Base-by-base conservation (phyloP, 2,329 filamentous ascomycete species). In the Thielaviopsis punctulata region DNA sequence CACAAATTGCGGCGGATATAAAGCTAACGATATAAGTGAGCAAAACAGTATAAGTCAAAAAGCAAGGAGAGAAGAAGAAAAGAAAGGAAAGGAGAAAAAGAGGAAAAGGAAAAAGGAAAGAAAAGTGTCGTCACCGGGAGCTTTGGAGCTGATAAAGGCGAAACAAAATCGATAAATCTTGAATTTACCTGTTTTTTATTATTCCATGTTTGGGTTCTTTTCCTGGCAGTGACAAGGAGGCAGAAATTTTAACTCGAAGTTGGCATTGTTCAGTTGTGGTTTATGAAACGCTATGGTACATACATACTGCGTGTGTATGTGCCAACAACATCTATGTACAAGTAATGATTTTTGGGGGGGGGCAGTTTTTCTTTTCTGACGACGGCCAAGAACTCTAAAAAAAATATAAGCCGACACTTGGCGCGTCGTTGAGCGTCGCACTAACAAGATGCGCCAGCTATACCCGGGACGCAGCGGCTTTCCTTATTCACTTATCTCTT, bases 361-460 rank as follows among this genome's bases (percentile, higher is more conserved):
- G 25, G 25, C 25, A 27, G n/a, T n/a, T n/a, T n/a, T n/a, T n/a
- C n/a, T n/a, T n/a, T n/a, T n/a, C n/a, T n/a, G n/a, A n/a, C n/a
- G n/a, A n/a, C n/a, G n/a, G n/a, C n/a, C n/a, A n/a, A n/a, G n/a
- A n/a, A n/a, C n/a, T n/a, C n/a, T n/a, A n/a, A 27, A 27, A 27
- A 10, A 27, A 27, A 27, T 27, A 27, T 36, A 52, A 45, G 49
- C 41, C 49, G 41, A 45, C 30, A 45, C 41, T 52, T 45, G 45
- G 41, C 49, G 49, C 25, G n/a, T n/a, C n/a, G n/a, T n/a, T 7
- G 18, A 10, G 23, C 27, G 27, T 49, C 47, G 27, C 22, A 36
- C 47, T 36, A 49, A 22, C 36, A 49, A 21, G 1, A n/a, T 8
- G 18, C 15, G 47, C 27, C 24, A 49, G 39, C 18, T 27, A n/a